Evolutionary conservation across 1,284 basidiomycete species (phyloP), one percentile per base, ranked within the genome.

Genomic region (Moniliella sp.): DNA sequence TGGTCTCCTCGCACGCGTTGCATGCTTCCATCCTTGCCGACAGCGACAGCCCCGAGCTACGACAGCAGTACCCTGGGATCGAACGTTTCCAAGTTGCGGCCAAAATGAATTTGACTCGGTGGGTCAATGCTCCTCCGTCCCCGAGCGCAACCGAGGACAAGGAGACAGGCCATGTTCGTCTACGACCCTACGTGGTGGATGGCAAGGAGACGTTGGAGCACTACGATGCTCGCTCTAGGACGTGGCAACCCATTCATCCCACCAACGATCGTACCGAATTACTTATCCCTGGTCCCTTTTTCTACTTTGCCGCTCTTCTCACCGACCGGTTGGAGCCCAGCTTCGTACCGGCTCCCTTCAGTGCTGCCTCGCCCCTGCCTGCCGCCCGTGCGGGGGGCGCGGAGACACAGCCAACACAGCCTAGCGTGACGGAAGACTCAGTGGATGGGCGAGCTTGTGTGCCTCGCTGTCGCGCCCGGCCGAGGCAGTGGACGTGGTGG

Each of bases 41-140:
- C 31, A 45, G 52, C 1, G 59, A 61, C 25, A 74, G 79, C 49
- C 33, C 35, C 5, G 32, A 31, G 30, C 67, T 93, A 30, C 72
- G 86, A 11, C 51, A 64, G 2, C 49, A 67, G 11, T 31, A 77
- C 23, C 79, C 79, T 1, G 74, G 77, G 4, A 65, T 84, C 17
- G 79, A 83, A 48, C 70, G 83, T 36, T 88, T 79, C 66, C 79
- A 83, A 61, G 61, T 77, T 18, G 84, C 86, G 2, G 83, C 82
- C 2, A 62, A 66, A 42, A 62, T 71, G 48, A 91, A 91, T 54
- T 69, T 72, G 33, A 66, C 66, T 5, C 69, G 68, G 17, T 84
- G 81, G 75, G 80, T 74, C 54, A 47, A 64, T 14, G 7, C 7
- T 23, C 21, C 21, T 7, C n/a, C n/a, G n/a, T n/a, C n/a, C n/a